Base-by-base conservation (phyloP, 2,329 filamentous ascomycete species). In the Fusarium keratoplasticum region DNA sequence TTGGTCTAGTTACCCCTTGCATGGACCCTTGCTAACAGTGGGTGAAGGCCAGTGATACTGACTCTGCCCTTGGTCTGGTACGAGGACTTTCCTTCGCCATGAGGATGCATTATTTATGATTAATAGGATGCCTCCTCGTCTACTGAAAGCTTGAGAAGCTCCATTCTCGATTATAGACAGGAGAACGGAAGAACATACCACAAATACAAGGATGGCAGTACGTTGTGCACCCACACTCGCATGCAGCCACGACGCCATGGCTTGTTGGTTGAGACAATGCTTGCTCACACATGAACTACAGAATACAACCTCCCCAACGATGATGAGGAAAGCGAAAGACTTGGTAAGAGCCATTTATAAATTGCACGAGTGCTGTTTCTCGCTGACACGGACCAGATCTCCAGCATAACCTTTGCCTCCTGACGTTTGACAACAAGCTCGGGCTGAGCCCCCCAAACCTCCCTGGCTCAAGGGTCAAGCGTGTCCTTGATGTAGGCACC, bases 251-350 rank as follows among this genome's bases (percentile, higher is more conserved):
- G 9, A 47, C 42, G 22, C 42, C 22, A n/a, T 50, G 44, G 44
- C 10, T 29, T 50, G 44, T 13, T 29, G 25, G 16, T 1, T 11
- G 25, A 50, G 2, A 29, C 3, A 29, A n/a, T 54, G 18, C n/a
- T 31, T 42, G 22, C 55, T 59, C 33, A 59, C 35, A 20, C 5
- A 13, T 13, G 9, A 14, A 16, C 18, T 4, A 25, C 2, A 52
- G 38, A 66, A 64, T 63, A 63, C 25, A 54, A 52, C 16, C 25
- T 63, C 10, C 60, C 60, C 9, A 63, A 63, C 6, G 60, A 63
- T 5, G 27, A 31, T 8, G 44, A 52, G 20, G 60, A 63, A 25
- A 63, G 29, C 9, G 60, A 54, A 13, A 54, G 50, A 54, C 27
- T 54, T n/a, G 50, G 47, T 52, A 52, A 52, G 14, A 18, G 16